These are phyloP conservation scores for Psidium friedrichsthalianum DNA, from an alignment of 345 rosid genomes.

Conservation along the genomic window DNA sequence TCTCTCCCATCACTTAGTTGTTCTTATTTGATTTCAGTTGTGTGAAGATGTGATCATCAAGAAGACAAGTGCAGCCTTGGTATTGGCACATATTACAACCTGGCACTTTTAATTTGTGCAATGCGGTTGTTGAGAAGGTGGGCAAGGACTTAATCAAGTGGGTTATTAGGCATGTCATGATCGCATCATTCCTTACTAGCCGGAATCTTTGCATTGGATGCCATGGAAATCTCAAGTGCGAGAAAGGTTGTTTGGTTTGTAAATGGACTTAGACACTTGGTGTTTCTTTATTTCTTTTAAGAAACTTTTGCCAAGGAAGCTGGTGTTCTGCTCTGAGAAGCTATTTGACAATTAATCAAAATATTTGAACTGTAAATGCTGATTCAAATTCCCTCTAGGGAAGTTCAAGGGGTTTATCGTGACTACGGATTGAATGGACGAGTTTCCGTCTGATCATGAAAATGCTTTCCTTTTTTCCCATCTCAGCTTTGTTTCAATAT, in stretches of 20 bases:
- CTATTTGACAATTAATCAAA: not conserved
- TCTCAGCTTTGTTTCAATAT: too few species aligned
- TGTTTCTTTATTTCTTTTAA: not conserved
- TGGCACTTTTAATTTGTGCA: accelerated
- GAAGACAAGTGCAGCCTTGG: not conserved
- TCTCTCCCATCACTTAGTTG: not conserved
- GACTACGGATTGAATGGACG: not conserved
- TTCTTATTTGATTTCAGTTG: not conserved
- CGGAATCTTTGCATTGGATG: not conserved
- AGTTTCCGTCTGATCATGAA: not conserved
- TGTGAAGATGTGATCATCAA: not conserved
- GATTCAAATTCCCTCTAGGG: not conserved
- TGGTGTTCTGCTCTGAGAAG: not conserved
- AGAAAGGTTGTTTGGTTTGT: not conserved
- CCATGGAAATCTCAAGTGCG: not conserved
- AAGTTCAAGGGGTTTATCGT: not conserved
- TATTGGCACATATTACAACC: not conserved
- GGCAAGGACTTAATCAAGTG: not conserved
- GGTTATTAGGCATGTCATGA: not conserved
- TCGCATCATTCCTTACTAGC: not conserved
- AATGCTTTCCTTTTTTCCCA: not conserved
- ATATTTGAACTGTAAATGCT: not conserved
- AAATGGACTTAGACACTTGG: not conserved
- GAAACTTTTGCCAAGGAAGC: not conserved
- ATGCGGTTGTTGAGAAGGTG: not conserved